phyloP scores from a whole-genome alignment of 352 stramenopile species.

The Globisporangium echinulatum region DNA sequence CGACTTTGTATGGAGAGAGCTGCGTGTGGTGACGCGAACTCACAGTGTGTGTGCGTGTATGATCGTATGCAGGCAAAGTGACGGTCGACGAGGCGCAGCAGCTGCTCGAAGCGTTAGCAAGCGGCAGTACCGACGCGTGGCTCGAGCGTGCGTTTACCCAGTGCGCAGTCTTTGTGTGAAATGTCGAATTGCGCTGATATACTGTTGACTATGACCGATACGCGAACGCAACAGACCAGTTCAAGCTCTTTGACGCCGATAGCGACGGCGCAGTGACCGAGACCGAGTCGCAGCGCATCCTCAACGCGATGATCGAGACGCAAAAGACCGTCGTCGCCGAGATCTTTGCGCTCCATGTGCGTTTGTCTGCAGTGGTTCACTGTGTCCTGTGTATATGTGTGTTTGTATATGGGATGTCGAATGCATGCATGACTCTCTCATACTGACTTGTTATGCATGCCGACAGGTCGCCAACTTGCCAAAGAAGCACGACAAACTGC shows the following conservation, averaged over 20 bases:
- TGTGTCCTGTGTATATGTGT: background rate
- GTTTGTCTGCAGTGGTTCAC: background rate
- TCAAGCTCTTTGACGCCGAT: constrained; percentile 52
- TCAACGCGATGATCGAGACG: constrained; percentile 52
- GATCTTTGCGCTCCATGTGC: constrained; percentile 59
- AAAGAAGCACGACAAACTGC: constrained; percentile 53
- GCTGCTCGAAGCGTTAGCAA: constrained; percentile 27
- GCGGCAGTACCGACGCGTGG: constrained; percentile 35
- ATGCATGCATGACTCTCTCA: background rate
- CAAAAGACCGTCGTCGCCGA: constrained; percentile 53
- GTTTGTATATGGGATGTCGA: background rate
- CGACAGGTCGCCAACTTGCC: constrained; percentile 46
- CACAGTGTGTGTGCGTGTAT: background rate
- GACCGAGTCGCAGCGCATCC: constrained; percentile 41
- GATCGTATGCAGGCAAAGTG: constrained; percentile 27
- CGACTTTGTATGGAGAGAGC: background rate
- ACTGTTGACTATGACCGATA: background rate
- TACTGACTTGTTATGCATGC: background rate
- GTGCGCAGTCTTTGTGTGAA: constrained; percentile 8
- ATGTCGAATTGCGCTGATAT: too few species aligned
- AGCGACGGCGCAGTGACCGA: constrained; percentile 47
- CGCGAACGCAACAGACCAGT: constrained; percentile 32
- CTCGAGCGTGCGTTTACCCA: constrained; percentile 26
- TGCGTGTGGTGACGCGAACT: background rate
- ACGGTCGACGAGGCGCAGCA: constrained; percentile 30